Conservation (phyloP, 2,329 filamentous ascomycete species). For the Cordyceps cicadae region DNA sequence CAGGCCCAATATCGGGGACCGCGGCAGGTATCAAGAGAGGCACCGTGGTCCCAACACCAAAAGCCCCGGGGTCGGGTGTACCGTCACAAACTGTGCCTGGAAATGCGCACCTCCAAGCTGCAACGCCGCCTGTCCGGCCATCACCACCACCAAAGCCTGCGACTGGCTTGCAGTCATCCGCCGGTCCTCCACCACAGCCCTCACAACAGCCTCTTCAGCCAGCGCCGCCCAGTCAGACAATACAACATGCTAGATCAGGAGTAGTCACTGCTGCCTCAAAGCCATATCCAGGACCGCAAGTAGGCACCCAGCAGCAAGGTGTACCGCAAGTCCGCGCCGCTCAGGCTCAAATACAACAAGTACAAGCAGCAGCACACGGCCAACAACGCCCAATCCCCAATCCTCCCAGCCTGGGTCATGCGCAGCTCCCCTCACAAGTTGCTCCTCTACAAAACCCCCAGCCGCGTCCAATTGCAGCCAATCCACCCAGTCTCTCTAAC, state of each 20-base stretch:
- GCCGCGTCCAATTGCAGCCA: slow-evolving; percentile 5
- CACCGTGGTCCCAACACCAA: slow-evolving; percentile 28
- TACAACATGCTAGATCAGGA: slow-evolving; percentile 21
- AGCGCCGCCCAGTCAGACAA: background rate
- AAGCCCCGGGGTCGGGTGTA: slow-evolving; percentile 19
- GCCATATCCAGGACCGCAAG: slow-evolving; percentile 29
- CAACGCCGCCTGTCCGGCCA: slow-evolving; percentile 22
- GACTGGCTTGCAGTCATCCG: slow-evolving; percentile 26
- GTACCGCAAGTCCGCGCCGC: slow-evolving; percentile 18
- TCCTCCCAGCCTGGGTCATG: slow-evolving; percentile 2
- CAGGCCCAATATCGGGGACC: slow-evolving; percentile 16
- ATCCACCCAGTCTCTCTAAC: slow-evolving; percentile 14
- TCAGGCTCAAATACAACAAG: slow-evolving; percentile 13
- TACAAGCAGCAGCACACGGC: slow-evolving; percentile 6
- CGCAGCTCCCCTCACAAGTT: slow-evolving; percentile 5
- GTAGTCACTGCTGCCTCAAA: slow-evolving; percentile 25
- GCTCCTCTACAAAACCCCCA: slow-evolving; percentile 14
- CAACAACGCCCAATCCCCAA: slow-evolving; percentile 11
- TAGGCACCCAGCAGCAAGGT: slow-evolving; percentile 18
- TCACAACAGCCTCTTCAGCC: slow-evolving; percentile 24
- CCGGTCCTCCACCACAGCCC: slow-evolving; percentile 20
- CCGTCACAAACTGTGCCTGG: slow-evolving; percentile 21
- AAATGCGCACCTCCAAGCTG: slow-evolving; percentile 21
- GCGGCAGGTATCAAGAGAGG: slow-evolving; percentile 20
- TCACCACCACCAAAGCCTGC: slow-evolving; percentile 24